These are phyloP conservation scores for Babesia bovis DNA, from an alignment of 169 alveolate genomes.

Conservation along the genomic window DNA sequence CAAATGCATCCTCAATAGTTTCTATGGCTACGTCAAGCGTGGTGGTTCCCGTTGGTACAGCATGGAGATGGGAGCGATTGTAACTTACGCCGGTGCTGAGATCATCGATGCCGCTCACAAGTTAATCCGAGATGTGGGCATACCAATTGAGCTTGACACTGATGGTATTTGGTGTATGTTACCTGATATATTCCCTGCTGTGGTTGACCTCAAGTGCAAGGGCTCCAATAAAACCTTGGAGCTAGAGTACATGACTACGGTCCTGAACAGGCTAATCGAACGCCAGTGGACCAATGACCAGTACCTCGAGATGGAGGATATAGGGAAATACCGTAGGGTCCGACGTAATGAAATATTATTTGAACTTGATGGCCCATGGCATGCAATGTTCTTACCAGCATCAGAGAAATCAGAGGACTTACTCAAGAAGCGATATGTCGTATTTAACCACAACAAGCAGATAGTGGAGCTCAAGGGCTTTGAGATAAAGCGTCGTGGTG, in stretches of 20 bases:
- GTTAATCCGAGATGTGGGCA: constrained; percentile 93
- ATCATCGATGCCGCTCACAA: constrained; percentile 87
- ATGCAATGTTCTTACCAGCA: constrained; percentile 96
- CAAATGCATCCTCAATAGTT: constrained; percentile 97
- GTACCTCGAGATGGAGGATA: constrained; percentile 84
- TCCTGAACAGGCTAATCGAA: constrained; percentile 91
- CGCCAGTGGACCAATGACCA: constrained; percentile 94
- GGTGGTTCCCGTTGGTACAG: constrained; percentile 99
- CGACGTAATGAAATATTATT: constrained; percentile 95
- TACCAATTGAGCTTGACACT: constrained; percentile 98
- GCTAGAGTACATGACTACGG: constrained; percentile 91
- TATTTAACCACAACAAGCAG: constrained; percentile 88
- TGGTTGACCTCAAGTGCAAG: constrained; percentile 51
- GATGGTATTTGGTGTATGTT: constrained; percentile 99
- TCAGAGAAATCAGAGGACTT: constrained; percentile 94
- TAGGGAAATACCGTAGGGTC: constrained; percentile 74
- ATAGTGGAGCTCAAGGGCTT: constrained; percentile 95
- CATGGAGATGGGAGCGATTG: constrained; percentile 99
- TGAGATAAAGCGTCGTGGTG: constrained; percentile 98
- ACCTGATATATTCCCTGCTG: constrained; percentile 93
- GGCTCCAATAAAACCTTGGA: constrained; percentile 57
- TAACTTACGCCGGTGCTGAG: constrained; percentile 94
- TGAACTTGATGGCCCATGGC: constrained; percentile 99
- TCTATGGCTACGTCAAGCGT: constrained; percentile 99
- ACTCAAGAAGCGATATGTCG: constrained; percentile 95